phyloP scores from a whole-genome alignment of 805 yeast species.

The Metschnikowia kofuensis region DNA sequence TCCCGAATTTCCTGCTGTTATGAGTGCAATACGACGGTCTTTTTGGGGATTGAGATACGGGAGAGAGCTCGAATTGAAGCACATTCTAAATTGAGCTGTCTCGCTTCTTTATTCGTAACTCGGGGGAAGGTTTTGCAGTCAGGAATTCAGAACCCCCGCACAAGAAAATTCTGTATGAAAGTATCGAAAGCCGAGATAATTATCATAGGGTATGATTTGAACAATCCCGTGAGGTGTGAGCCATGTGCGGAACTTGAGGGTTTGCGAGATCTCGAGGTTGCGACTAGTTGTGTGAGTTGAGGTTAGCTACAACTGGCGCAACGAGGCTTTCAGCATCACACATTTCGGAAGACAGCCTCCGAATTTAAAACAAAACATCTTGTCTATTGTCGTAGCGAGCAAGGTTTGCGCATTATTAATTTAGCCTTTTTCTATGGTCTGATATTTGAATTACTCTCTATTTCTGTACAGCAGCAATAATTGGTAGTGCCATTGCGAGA shows the following conservation, averaged over 20 bases:
- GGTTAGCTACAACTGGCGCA: background rate
- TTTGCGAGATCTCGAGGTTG: constrained; percentile 4
- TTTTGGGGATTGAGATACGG: constrained; percentile 60
- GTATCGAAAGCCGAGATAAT: background rate
- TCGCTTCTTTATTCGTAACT: no score
- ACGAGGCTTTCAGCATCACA: background rate
- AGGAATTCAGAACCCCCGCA: background rate
- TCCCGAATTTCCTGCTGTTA: constrained; percentile 82
- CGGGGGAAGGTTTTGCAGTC: background rate
- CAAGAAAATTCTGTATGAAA: background rate
- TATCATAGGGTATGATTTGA: background rate
- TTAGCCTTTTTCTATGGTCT: no score
- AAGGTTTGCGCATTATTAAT: no score
- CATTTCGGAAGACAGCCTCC: background rate
- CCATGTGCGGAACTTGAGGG: constrained; percentile 6
- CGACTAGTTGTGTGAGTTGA: background rate
- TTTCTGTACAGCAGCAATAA: no score
- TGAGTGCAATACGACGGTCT: constrained; percentile 62
- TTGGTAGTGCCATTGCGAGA: no score
- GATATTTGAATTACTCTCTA: no score
- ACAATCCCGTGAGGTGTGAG: background rate
- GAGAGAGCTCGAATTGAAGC: constrained; percentile 24
- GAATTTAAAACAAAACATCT: no score
- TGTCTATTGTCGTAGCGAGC: background rate
- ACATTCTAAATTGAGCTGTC: constrained; percentile 1